Evolutionary conservation across 805 yeast genomes (phyloP), one percentile per base, ranked within the genome.

Genomic region (Wickerhamiella bombiphila): DNA sequence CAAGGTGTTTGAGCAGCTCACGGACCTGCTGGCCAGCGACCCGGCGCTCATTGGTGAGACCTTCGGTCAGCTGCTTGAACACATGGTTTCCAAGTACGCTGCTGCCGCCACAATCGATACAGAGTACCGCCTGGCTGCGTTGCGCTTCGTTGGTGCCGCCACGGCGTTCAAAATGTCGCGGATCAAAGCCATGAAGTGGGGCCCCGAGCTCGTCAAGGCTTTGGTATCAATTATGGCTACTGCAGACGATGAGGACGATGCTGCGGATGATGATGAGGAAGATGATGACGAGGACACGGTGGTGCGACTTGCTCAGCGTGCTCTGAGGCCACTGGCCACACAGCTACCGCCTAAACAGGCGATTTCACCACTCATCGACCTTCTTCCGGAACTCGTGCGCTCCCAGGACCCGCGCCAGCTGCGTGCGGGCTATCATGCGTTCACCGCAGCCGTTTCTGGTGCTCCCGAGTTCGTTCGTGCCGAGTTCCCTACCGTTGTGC

Each of bases 271-370:
- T 25, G 88, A 79, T 55, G 86, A 79, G 45, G 94, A 81, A 55
- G 93, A 85, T 51, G 88, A 81, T 49, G 95, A 85, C 62, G 97
- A 88, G 60, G 79, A 74, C 52, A 70, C 76, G 39, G 93, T 94
- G 40, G 60, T 75, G 32, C 59, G 78, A 36, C 68, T 83, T 47
- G 94, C 93, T 13, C 68, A 85, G 50, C 73, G 94, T 61, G 64
- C 88, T 42, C 58, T 91, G 38, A 80, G 82, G 37, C 71, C 72
- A 53, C 73, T 88, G 47, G 72, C 97, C 14, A 65, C 76, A 32
- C 85, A 78, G 53, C 67, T 91, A 52, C 95, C 99, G 38, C 94
- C 97, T 35, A 72, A 83, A 31, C 98, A 91, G 59, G 93, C 81
- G 40, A 75, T 86, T 47, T 70, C 67, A 45, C 88, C 94, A 32